phyloP scores from a whole-genome alignment of 1,284 basidiomycete species.

The Cutaneotrichosporon sp. region DNA sequence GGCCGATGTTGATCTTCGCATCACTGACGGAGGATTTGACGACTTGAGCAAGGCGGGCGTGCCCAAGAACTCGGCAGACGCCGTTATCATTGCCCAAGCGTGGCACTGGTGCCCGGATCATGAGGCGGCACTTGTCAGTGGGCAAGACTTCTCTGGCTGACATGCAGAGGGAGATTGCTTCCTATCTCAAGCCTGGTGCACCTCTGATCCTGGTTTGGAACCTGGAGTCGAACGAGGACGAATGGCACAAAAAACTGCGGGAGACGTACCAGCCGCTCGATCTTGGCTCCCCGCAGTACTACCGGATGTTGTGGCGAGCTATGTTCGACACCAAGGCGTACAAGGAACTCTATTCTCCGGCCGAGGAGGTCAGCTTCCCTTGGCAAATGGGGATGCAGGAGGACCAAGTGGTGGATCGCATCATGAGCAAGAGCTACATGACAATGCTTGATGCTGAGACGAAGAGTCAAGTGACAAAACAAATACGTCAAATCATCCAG shows the following conservation, averaged over 20 bases:
- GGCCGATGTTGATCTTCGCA: slow-evolving; percentile 7
- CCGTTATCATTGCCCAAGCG: slow-evolving; percentile 47
- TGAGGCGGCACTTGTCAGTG: slow-evolving; percentile 41
- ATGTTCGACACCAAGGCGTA: slow-evolving; percentile 37
- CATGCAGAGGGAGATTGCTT: slow-evolving; percentile 36
- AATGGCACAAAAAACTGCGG: slow-evolving; percentile 25
- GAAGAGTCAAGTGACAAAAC: slow-evolving; percentile 21
- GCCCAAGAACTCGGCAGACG: slow-evolving; percentile 33
- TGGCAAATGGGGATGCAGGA: slow-evolving; percentile 34
- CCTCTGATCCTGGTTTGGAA: slow-evolving; percentile 48
- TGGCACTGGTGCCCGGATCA: slow-evolving; percentile 49
- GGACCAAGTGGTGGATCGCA: slow-evolving; percentile 32
- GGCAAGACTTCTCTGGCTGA: background rate
- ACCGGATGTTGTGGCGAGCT: slow-evolving; percentile 32
- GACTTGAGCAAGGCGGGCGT: slow-evolving; percentile 34
- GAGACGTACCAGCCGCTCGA: slow-evolving; percentile 35
- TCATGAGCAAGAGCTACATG: slow-evolving; percentile 45
- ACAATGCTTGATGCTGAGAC: slow-evolving; percentile 34
- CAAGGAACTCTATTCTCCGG: slow-evolving; percentile 28
- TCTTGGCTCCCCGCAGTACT: slow-evolving; percentile 43
- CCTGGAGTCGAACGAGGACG: slow-evolving; percentile 27
- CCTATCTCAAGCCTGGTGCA: slow-evolving; percentile 44
- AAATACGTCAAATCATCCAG: slow-evolving; percentile 25
- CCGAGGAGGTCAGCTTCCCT: slow-evolving; percentile 17
- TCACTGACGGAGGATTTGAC: slow-evolving; percentile 47